Evolutionary conservation across 306 rosid genomes (phyloP), one percentile per base, ranked within the genome.

Genomic region (Mimosa pudica): DNA sequence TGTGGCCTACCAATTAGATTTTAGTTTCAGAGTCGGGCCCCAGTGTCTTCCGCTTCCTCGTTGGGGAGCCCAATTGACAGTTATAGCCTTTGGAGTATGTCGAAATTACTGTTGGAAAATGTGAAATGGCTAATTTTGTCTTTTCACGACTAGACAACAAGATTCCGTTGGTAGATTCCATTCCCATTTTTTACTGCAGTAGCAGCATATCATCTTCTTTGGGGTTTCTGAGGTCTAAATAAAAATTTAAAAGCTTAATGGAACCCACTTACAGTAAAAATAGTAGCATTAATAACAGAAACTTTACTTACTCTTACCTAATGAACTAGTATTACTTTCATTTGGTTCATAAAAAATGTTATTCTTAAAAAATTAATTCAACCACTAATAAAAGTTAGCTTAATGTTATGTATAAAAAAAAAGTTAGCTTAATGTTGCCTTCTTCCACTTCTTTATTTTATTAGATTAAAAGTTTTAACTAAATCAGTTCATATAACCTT

Each of bases 1-100:
- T 49, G 62, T 32, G 75, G 7, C 75, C 75, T 32, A 8, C 63
- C 47, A 71, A 16, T 71, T 32, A 33, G 38, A 14, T 71, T 48
- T 71, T 18, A 33, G 46, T 32, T 49, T 71, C 7, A 71, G 62
- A 16, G 38, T 33, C 46, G 46, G 44, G 75, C 62, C 46, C 46
- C 47, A 49, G 4, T 1, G 14, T 14, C 4, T 48, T 14, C 14
- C 13, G 62, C 73, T 6, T 48, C 45, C 32, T 71, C 8, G 8
- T 14, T 7, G 13, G 11, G 17, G 38, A n/a, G 0, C 6, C 2
- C 2, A 6, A 71, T 49, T 71, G 62, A 9, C 76, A 7, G 16
- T 48, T 32, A 3, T 30, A 3, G 7, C 75, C 75, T 49, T 30
- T 1, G 1, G 7, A 3, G 3, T 49, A 48, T 4, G 3, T 30